Base-by-base conservation (phyloP, 805 yeast genomes). In the Candida argentea region DNA sequence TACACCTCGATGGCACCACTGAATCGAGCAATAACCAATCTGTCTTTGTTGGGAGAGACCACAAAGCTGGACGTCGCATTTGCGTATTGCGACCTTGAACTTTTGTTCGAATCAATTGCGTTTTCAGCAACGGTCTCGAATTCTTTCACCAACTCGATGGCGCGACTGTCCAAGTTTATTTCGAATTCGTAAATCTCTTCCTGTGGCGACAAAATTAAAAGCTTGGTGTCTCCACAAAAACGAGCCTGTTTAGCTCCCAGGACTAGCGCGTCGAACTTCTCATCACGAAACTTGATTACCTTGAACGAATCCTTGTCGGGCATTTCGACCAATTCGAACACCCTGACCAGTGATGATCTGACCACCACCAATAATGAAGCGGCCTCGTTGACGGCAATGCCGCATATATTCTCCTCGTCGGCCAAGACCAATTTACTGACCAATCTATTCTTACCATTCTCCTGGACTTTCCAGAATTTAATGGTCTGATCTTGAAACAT, bases 401-500 rank as follows among this genome's bases (percentile, higher is more conserved):
- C 56, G 1, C 85, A 60, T 27, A 91, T 77, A 52, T 81, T 81
- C 37, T 85, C 95, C 18, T 82, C 94, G 37, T 79, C 91, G 26
- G 73, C 64, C 33, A 79, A 55, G 3, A 69, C 58, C 42, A 83
- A 46, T 52, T 82, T 82, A 29, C 81, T 64, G 2, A 81, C 74
- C 33, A 86, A 51, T 33, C 68, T 70, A 44, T 68, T 73, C 11
- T 67, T 59, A 18, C 20, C 20, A 25, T 52, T 54, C 12, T 53
- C 49, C 14, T 55, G 57, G 12, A 84, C 44, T 36, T 55, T 60
- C 97, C 97, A 91, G 7, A 91, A 63, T 46, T 85, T 85, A 23
- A 89, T 70, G 3, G 69, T 62, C 47, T 81, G 86, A 39, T 81
- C 93, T 42, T 76, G 79, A 91, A 93, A 89, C 67, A 79, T 66